Conservation (phyloP, 768 basidiomycete genomes). For the Tubosaeta sp. region DNA sequence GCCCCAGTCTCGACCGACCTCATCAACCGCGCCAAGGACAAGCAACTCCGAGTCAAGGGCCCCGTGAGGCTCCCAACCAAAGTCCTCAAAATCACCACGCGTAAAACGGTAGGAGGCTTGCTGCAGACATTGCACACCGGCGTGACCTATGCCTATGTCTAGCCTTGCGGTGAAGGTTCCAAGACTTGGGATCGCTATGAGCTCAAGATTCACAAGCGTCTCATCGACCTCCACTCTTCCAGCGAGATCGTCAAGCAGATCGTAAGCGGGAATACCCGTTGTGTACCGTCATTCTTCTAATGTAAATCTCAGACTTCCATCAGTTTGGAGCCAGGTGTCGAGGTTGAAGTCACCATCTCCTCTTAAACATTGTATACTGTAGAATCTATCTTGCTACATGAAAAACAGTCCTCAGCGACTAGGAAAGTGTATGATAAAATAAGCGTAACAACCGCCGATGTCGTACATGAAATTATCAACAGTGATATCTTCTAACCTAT, state of each 20-base stretch:
- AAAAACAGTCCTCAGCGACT: neutral
- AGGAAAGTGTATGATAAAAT: constrained; percentile 5
- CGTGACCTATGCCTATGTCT: constrained; percentile 2
- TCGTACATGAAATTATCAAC: constrained; percentile 14
- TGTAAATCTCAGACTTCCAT: constrained; percentile 74
- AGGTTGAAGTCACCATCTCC: constrained; percentile 97
- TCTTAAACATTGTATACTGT: constrained; percentile 37
- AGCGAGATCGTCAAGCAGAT: constrained; percentile 99
- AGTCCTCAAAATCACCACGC: constrained; percentile 97
- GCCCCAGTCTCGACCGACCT: constrained; percentile 88
- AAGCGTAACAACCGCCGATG: constrained; percentile 2
- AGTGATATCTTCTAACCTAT: constrained; percentile 19
- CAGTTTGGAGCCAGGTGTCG: constrained; percentile 98
- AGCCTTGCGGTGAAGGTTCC: constrained; percentile 99
- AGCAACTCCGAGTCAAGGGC: constrained; percentile 98
- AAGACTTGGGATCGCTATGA: constrained; percentile 99
- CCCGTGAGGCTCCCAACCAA: constrained; percentile 99
- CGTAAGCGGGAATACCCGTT: constrained; percentile 48
- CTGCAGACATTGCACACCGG: neutral
- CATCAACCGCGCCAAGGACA: constrained; percentile 99
- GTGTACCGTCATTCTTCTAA: constrained; percentile 5
- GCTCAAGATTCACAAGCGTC: constrained; percentile 98
- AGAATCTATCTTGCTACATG: neutral
- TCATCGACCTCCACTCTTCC: constrained; percentile 98
- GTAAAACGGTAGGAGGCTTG: constrained; percentile 78